Base-by-base conservation (phyloP, 768 basidiomycete genomes). In the Collybia sordida region DNA sequence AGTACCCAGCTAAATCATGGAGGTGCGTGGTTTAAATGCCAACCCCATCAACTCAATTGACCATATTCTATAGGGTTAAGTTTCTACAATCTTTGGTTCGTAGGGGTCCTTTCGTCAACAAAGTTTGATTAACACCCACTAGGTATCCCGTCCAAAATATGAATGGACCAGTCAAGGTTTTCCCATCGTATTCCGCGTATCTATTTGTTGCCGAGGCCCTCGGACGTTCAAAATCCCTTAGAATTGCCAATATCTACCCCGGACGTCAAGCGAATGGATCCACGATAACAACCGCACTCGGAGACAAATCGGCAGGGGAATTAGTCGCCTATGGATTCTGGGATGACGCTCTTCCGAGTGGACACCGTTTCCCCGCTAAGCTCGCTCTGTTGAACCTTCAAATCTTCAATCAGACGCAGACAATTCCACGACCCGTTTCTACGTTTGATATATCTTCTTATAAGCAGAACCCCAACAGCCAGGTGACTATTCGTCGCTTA, bases 181-280 rank as follows among this genome's bases (percentile, higher is more conserved):
- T 80, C 62, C 80, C 79, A 1, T 69, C 77, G n/a, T 80, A 80
- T 47, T 72, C 70, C 3, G 67, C 79, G n/a, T 79, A 79, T 49
- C 62, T 81, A 9, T 80, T 80, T 52, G 64, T 80, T 46, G 62
- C 73, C 12, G 80, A 82, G 52, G 64, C 77, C 2, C 65, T 80
- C 17, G 76, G 72, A 1, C 59, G 60, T 24, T 80, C 79, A 3
- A 72, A 66, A 23, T 65, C 71, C 7, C 63, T 76, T 9, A 72
- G 64, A 27, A 72, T 79, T 11, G 64, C 77, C 22, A 80, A 80
- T 55, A 64, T 81, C 11, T 82, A 72, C 51, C 80, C 78, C 2
- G 78, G 78, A 11, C 64, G 77, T 54, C 77, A 81, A 56, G 57
- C 63, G 22, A 79, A 81, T 48, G 79, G 78, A 14, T 80, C 80